phyloP scores from a whole-genome alignment of 768 basidiomycete genomes.

The Lyophyllum shimeji region DNA sequence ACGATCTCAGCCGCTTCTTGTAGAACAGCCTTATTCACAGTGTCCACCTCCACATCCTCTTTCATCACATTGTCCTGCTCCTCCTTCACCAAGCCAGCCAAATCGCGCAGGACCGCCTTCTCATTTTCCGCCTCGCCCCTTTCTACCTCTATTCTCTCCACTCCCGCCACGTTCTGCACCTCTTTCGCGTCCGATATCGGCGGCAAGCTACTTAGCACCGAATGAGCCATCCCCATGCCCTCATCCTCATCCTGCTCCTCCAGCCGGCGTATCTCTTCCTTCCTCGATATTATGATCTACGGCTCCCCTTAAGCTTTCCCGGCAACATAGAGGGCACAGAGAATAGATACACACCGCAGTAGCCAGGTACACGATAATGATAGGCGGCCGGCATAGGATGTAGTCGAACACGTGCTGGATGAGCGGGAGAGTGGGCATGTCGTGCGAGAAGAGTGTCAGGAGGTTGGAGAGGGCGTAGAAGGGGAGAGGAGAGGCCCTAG shows the following conservation, averaged over 20 bases:
- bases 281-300: conserved; percentile 75
- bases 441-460: conserved; percentile 90
- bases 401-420: conserved; percentile 94
- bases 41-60: not conserved
- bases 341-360: conserved; percentile 61
- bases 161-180: not conserved
- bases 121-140: not conserved
- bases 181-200: conserved; percentile 38
- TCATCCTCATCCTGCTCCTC: conserved; percentile 71
- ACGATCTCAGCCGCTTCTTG: not conserved
- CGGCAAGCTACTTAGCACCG: conserved; percentile 65
- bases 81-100: not conserved
- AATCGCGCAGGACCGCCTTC: not conserved
- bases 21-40: not conserved
- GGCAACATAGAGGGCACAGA: not conserved
- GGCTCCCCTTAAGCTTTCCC: not conserved
- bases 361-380: conserved; percentile 78
- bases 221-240: conserved; percentile 65
- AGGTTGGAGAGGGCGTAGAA: conserved; percentile 91
- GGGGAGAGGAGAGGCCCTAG: conserved; percentile 73
- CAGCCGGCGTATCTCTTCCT: conserved; percentile 60
- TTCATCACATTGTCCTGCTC: not conserved
- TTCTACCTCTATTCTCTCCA: not conserved
- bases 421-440: conserved; percentile 84
- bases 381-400: conserved; percentile 78